phyloP scores from a whole-genome alignment of 192 early-diverging fungal genomes.

The Coemansia sp. region DNA sequence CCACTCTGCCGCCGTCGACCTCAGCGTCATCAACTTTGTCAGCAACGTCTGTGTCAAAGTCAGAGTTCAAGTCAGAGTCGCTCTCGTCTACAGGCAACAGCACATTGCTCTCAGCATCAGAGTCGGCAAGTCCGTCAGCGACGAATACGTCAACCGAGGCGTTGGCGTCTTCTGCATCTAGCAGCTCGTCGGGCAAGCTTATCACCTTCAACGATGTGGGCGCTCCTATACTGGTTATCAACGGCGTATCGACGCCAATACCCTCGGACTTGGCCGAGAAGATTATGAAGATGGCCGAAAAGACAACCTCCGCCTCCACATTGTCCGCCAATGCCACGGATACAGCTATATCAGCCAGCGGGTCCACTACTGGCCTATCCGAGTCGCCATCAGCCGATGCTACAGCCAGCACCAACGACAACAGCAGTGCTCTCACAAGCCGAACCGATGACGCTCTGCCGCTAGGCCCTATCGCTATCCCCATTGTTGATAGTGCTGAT shows the following conservation, averaged over 20 bases:
- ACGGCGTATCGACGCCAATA: constrained; percentile 36
- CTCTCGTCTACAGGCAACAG: background rate
- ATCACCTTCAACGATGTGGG: constrained; percentile 54
- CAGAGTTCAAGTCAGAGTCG: too few species aligned
- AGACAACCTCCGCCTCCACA: background rate
- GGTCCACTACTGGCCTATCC: background rate
- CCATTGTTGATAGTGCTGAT: constrained; percentile 30
- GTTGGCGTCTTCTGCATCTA: constrained; percentile 12
- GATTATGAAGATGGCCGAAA: constrained; percentile 40
- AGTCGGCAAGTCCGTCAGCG: background rate
- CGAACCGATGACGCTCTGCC: constrained; percentile 14
- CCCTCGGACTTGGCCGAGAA: constrained; percentile 43
- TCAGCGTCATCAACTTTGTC: constrained; percentile 1
- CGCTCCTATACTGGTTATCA: constrained; percentile 39
- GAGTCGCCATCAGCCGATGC: background rate
- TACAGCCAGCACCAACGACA: background rate
- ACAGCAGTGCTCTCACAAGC: constrained; percentile 1
- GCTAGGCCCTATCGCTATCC: constrained; percentile 30
- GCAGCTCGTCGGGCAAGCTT: constrained; percentile 16
- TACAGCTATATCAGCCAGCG: background rate
- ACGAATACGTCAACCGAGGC: background rate
- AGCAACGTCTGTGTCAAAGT: background rate
- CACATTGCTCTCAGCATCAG: background rate
- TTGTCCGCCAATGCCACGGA: background rate
- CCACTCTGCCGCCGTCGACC: background rate